Evolutionary conservation across 805 yeast genomes (phyloP).

Genomic region (Pichia manshurica): DNA sequence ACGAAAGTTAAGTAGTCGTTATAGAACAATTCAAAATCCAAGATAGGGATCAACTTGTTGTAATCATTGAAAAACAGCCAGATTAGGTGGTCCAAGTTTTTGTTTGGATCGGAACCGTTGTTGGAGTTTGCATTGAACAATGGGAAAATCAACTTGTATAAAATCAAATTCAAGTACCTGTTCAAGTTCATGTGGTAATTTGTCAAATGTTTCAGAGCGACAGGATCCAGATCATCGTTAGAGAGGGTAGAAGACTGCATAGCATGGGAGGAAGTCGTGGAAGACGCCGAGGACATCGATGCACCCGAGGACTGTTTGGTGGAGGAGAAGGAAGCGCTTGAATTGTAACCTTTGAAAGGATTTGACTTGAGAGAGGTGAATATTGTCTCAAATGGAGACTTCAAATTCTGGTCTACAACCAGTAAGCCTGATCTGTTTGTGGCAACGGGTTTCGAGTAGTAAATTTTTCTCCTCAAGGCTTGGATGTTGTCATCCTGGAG

Average conservation of each 20-base stretch:
- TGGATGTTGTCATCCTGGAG: background rate
- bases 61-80: conserved; percentile 46
- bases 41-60: conserved; percentile 49
- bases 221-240: conserved; percentile 1
- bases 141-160: conserved; percentile 32
- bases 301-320: conserved; percentile 1
- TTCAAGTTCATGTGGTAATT: conserved; percentile 34
- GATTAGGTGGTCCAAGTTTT: conserved; percentile 40
- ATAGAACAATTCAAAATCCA: conserved; percentile 49
- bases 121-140: conserved; percentile 16
- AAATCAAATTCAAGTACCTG: conserved; percentile 30
- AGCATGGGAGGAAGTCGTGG: background rate
- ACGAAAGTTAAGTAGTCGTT: conserved; percentile 46
- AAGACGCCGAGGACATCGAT: background rate
- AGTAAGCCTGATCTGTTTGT: conserved; percentile 21
- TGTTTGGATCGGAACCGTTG: conserved; percentile 19
- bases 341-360: conserved; percentile 29
- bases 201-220: conserved; percentile 15
- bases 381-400: conserved; percentile 22
- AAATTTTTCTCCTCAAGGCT: background rate
- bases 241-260: background rate
- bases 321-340: conserved; percentile 2
- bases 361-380: conserved; percentile 22
- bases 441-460: conserved; percentile 7
- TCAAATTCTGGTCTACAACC: conserved; percentile 26